These are phyloP conservation scores for Soucietia sequanensis DNA, from an alignment of 805 yeast species.

Conservation along the genomic window DNA sequence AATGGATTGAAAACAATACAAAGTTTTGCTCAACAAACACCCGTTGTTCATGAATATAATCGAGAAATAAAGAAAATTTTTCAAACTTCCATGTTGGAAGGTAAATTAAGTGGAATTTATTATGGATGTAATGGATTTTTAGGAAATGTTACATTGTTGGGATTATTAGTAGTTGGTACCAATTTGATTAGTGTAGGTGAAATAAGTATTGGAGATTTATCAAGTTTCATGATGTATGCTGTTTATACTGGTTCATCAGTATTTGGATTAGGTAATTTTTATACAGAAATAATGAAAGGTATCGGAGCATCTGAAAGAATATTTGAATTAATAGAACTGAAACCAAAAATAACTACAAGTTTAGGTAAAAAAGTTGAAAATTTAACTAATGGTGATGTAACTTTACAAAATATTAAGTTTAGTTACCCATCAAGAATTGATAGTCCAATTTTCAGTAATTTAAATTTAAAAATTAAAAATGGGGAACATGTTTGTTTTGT, in stretches of 20 bases:
- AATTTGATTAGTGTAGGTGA: constrained; percentile 75
- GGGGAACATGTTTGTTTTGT: constrained; percentile 93
- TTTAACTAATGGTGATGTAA: constrained; percentile 52
- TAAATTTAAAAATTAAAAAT: constrained; percentile 60
- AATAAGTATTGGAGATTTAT: constrained; percentile 81
- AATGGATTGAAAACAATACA: constrained; percentile 85
- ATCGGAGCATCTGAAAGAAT: constrained; percentile 93
- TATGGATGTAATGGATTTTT: constrained; percentile 78
- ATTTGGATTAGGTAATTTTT: constrained; percentile 86
- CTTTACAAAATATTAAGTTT: constrained; percentile 63
- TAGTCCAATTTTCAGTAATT: constrained; percentile 57
- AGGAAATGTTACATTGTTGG: constrained; percentile 79
- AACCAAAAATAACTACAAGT: constrained; percentile 68
- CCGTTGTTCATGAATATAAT: constrained; percentile 75
- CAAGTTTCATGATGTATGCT: constrained; percentile 94
- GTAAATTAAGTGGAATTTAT: constrained; percentile 70
- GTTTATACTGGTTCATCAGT: constrained; percentile 92
- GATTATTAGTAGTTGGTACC: constrained; percentile 77
- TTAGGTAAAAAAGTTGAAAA: constrained; percentile 50
- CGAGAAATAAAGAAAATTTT: constrained; percentile 64
- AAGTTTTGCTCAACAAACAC: constrained; percentile 80
- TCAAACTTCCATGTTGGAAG: constrained; percentile 75
- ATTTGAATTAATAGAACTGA: constrained; percentile 79
- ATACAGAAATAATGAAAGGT: constrained; percentile 94
- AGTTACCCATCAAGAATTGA: constrained; percentile 83